Conservation (phyloP, 306 rosid species). For the Cicer bijugum region DNA sequence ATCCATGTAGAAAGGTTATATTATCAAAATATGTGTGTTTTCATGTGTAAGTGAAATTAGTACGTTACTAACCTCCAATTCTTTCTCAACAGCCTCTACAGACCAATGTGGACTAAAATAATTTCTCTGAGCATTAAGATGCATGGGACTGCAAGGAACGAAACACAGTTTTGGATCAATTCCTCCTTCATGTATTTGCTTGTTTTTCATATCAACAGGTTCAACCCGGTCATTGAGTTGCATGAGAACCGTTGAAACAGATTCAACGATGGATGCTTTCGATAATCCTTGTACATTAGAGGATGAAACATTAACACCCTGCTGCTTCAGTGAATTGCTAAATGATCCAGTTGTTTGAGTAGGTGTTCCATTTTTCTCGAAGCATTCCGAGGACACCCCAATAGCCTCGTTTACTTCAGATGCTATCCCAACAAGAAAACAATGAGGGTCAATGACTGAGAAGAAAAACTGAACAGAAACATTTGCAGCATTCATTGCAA, state of each 20-base stretch:
- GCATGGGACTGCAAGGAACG: slow-evolving; percentile 42
- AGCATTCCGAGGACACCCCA: slow-evolving; percentile 46
- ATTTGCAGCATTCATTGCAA: not conserved
- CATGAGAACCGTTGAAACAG: slow-evolving; percentile 57
- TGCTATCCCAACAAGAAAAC: slow-evolving; percentile 37
- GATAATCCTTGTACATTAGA: slow-evolving; percentile 46
- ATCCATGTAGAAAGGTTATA: not conserved
- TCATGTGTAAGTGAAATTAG: not conserved
- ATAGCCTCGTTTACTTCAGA: slow-evolving; percentile 53
- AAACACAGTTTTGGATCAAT: slow-evolving; percentile 40
- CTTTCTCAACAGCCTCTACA: slow-evolving; percentile 62
- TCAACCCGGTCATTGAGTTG: slow-evolving; percentile 48
- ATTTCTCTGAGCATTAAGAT: slow-evolving; percentile 43
- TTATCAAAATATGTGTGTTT: not conserved
- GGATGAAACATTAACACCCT: slow-evolving; percentile 32
- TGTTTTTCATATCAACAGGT: slow-evolving; percentile 42
- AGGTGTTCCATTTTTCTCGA: slow-evolving; percentile 45
- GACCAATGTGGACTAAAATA: slow-evolving; percentile 76
- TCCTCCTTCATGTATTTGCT: slow-evolving; percentile 39
- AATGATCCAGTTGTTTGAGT: slow-evolving; percentile 39
- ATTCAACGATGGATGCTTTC: slow-evolving; percentile 46
- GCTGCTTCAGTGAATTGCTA: slow-evolving; percentile 53
- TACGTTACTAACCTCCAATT: slow-evolving; percentile 64
- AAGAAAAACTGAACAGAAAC: not conserved
- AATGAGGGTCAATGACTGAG: slow-evolving; percentile 1